phyloP scores from a whole-genome alignment of 148 eudicot species.

The Spergularia marina region DNA sequence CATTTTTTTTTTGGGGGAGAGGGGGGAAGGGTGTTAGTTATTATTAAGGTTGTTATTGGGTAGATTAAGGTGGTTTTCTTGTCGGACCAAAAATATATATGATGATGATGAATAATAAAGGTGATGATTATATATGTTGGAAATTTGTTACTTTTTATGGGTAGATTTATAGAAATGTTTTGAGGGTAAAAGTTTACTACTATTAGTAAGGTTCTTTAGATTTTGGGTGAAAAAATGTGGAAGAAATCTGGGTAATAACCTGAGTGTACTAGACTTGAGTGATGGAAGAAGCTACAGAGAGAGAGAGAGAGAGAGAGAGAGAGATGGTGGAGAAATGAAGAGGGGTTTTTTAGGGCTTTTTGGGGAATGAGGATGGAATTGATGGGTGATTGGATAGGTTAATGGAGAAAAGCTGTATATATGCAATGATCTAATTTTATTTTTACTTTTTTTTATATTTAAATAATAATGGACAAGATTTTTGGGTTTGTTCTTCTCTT shows the following conservation, averaged over 20 bases:
- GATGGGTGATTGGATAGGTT: conserved; percentile 9
- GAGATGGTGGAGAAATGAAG: too few species aligned
- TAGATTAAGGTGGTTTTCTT: conserved; percentile 1
- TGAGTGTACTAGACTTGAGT: too few species aligned
- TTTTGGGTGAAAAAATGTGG: not conserved
- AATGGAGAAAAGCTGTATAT: conserved; percentile 23
- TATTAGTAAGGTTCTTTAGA: too few species aligned
- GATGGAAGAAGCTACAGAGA: too few species aligned
- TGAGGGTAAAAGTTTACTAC: conserved; percentile 14
- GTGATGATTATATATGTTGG: not conserved
- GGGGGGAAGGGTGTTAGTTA: not conserved
- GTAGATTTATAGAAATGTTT: conserved; percentile 9
- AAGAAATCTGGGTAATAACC: not conserved
- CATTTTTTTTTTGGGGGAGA: too few species aligned
- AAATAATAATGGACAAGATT: not conserved
- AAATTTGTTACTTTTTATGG: conserved; percentile 11
- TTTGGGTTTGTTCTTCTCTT: conserved; percentile 15
- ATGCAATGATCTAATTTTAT: too few species aligned
- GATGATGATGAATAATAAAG: conserved; percentile 8
- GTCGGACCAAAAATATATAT: conserved; percentile 16
- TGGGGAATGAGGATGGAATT: conserved; percentile 24
- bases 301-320: too few species aligned
- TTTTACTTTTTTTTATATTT: not conserved
- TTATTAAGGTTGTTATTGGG: not conserved
- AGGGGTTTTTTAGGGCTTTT: conserved; percentile 31